A percentile compares a stretch with the other conserved stretches of the same genome.
Evolutionary conservation across 192 early-diverging fungal species (phyloP).

Genomic region (Coemansia brasiliensis): DNA sequence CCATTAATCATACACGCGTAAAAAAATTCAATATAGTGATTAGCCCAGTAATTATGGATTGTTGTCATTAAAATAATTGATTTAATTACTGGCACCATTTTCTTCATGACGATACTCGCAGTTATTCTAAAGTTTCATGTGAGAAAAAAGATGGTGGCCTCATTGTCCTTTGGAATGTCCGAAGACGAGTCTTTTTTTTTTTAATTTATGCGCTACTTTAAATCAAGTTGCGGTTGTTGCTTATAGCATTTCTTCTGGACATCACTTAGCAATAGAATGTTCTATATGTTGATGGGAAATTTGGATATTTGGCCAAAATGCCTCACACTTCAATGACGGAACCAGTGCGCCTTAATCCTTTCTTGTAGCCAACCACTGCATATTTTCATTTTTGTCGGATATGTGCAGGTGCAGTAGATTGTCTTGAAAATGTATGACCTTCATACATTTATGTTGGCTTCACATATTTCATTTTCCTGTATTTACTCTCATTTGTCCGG

Average conservation of each 20-base stretch:
- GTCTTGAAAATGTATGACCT: not conserved
- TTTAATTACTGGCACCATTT: too few species aligned
- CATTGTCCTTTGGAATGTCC: too few species aligned
- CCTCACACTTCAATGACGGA: not conserved
- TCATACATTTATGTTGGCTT: constrained; percentile 9
- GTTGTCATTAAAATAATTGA: too few species aligned
- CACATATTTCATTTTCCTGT: constrained; percentile 3
- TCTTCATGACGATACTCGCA: too few species aligned
- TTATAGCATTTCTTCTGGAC: not conserved
- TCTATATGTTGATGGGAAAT: not conserved
- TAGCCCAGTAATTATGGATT: too few species aligned
- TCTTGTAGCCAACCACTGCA: not conserved
- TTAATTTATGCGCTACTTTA: not conserved
- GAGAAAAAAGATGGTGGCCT: too few species aligned
- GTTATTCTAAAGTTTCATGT: too few species aligned
- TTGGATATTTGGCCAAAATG: not conserved
- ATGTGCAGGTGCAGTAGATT: not conserved
- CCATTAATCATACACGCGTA: not conserved
- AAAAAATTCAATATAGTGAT: not conserved
- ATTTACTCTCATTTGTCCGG: not conserved
- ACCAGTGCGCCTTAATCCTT: not conserved
- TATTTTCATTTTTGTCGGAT: constrained; percentile 1
- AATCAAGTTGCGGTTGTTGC: too few species aligned
- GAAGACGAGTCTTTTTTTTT: not conserved
- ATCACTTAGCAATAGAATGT: too few species aligned